Evolutionary conservation across 768 basidiomycete species (phyloP), one percentile per base, ranked within the genome.

Genomic region (Hemileccinum rubropunctum): DNA sequence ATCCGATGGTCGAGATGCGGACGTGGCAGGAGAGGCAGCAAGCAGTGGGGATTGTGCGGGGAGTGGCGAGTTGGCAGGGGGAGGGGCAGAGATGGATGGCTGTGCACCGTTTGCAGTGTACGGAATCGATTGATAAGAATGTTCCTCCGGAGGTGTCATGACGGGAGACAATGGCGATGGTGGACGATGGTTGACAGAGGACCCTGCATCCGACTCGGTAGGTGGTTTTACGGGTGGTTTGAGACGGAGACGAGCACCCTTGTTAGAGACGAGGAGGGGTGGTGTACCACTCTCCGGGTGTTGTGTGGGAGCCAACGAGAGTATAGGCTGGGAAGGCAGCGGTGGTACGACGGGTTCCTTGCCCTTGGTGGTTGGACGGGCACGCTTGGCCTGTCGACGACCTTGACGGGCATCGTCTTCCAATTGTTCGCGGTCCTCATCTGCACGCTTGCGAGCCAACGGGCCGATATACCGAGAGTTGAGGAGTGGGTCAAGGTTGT

Each of bases 241-340:
- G 48, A 79, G 70, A 49, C 79, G 74, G 38, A 79, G 58, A 20
- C 76, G 70, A 26, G 77, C 70, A 11, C 79, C 79, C n/a, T 71
- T 72, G 42, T 73, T 72, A 0, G 76, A 73, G 12, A 79, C 73
- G 26, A 79, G 60, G 14, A 76, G 59, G 6, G 73, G 69, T 1
- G 65, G 43, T 0, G 59, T 50, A 1, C 47, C 49, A 10, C 27
- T 27, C n/a, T 66, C 62, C 0, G 45, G 17, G 15, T 58, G 58
- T 15, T 58, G 58, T 42, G 64, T 45, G 37, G 65, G 58, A 3
- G 64, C 48, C 11, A 71, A 42, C 1, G 67, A 50, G 51, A 66
- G 64, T 27, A 59, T 54, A 26, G 67, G 70, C 42, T 51, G 63
- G 48, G 23, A 23, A 35, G 51, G 64, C 38, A 55, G 40, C 0